phyloP scores from a whole-genome alignment of 1,284 basidiomycete species.

The Laetiporus sulphureus region DNA sequence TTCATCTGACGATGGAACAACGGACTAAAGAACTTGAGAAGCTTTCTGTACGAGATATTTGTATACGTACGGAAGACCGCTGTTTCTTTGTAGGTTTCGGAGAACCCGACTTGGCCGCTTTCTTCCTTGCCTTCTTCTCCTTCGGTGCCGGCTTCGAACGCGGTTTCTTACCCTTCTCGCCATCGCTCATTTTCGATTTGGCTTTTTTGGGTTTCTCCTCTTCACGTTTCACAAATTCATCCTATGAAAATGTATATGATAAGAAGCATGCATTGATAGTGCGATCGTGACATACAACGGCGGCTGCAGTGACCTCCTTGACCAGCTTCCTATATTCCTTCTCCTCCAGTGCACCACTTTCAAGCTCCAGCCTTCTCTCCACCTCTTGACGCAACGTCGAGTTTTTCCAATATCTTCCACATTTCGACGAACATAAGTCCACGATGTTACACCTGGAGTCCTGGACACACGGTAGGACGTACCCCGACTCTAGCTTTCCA shows the following conservation, averaged over 20 bases:
- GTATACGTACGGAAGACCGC: slow-evolving; percentile 18
- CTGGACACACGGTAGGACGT: no score
- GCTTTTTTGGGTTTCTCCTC: slow-evolving; percentile 9
- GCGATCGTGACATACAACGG: slow-evolving; percentile 26
- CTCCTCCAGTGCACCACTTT: slow-evolving; percentile 32
- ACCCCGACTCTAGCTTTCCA: no score
- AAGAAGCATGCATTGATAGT: neutral
- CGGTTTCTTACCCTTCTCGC: slow-evolving; percentile 3
- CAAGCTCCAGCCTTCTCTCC: slow-evolving; percentile 36
- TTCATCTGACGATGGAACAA: slow-evolving; percentile 18
- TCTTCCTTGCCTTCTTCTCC: slow-evolving; percentile 3
- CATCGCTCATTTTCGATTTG: slow-evolving; percentile 8
- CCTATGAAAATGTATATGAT: neutral
- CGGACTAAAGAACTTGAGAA: slow-evolving; percentile 12
- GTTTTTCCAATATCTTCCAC: no score
- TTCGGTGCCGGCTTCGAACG: slow-evolving; percentile 4
- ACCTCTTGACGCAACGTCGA: slow-evolving; percentile 38
- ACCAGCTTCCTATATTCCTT: slow-evolving; percentile 38
- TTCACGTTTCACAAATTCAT: neutral
- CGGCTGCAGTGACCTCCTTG: slow-evolving; percentile 33
- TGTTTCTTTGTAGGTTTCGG: slow-evolving; percentile 8
- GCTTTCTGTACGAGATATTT: neutral
- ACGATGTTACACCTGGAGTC: no score
- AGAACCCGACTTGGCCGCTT: slow-evolving; percentile 8
- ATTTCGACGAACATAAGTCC: no score